These are phyloP conservation scores for Camillea tinctor DNA, from an alignment of 2,329 filamentous ascomycete genomes.

Conservation along the genomic window DNA sequence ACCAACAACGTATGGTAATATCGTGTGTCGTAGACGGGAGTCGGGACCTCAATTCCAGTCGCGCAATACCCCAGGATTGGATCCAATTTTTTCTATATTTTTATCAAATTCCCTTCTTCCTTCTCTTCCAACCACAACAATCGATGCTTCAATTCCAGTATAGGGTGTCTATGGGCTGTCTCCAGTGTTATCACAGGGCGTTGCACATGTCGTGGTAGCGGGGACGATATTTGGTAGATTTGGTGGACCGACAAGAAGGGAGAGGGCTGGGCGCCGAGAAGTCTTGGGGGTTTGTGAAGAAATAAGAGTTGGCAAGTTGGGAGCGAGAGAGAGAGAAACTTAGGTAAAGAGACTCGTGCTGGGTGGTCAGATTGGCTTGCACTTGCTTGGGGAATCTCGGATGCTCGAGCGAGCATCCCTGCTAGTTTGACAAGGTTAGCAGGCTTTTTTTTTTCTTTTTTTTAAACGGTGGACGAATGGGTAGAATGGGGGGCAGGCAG, in stretches of 20 bases:
- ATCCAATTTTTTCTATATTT: neutral
- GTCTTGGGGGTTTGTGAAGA: constrained; percentile 27
- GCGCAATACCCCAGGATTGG: neutral
- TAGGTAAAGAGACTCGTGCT: neutral
- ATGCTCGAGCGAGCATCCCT: neutral
- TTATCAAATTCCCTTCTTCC: constrained; percentile 1
- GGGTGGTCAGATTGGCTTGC: neutral
- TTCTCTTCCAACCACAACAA: neutral
- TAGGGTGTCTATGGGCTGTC: neutral
- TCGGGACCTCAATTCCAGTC: neutral
- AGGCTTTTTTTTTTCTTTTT: neutral
- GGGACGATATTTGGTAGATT: constrained; percentile 12
- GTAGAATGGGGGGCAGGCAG: neutral
- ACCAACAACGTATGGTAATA: neutral
- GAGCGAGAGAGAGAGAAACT: constrained; percentile 14
- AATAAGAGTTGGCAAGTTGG: constrained; percentile 23
- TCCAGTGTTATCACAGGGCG: neutral
- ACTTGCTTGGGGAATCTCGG: neutral
- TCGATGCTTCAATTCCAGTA: neutral
- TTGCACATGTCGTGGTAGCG: constrained; percentile 10
- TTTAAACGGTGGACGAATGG: neutral
- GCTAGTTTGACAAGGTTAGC: neutral
- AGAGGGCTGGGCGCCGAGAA: constrained; percentile 42
- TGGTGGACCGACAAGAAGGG: constrained; percentile 26
- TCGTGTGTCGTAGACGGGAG: neutral